Evolutionary conservation across 169 alveolate genomes (phyloP), one percentile per base, ranked within the genome.

Genomic region (Plasmodium relictum): DNA sequence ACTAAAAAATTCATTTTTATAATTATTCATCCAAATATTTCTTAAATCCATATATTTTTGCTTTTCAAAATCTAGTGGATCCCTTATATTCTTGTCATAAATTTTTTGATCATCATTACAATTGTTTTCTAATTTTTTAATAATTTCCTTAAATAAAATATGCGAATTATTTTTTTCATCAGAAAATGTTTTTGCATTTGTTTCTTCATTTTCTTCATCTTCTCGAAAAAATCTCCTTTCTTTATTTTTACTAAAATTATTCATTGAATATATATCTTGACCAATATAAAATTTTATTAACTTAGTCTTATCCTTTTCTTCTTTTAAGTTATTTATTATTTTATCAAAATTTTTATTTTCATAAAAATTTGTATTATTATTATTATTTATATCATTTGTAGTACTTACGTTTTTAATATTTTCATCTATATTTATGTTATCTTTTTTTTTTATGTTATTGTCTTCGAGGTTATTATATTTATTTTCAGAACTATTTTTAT

Each of bases 1-100:
- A 39, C 59, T 85, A 44, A 85, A 69, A 70, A 69, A 85, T 8
- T 71, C 92, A 20, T 85, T 85, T 72, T 59, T 69, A 58, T 66
- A 80, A 73, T 69, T 69, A 37, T 44, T 58, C 58, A 14, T 56
- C 72, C 37, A 88, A 44, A 42, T 71, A 61, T 71, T 92, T 61
- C 22, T 88, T 73, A 59, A 71, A 20, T 68, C 65, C 44, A 83
- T 71, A 56, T 76, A n/a, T 22, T 54, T 61, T 44, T 70, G 31
- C n/a, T 61, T 58, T 44, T 39, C 48, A 68, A 52, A 68, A 48
- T 39, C 18, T n/a, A 58, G 66, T 20, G 85, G 54, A 26, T 83
- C 63, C n/a, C 66, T 71, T 42, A 83, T 54, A 26, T 31, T 83
- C 26, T 56, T 39, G 20, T 76, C 74, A 54, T 14, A 63, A 31